A percentile compares a stretch with the other conserved stretches of the same genome.
These are phyloP conservation scores for Rossbeevera mucosa DNA, from an alignment of 768 basidiomycete species.

Conservation along the genomic window DNA sequence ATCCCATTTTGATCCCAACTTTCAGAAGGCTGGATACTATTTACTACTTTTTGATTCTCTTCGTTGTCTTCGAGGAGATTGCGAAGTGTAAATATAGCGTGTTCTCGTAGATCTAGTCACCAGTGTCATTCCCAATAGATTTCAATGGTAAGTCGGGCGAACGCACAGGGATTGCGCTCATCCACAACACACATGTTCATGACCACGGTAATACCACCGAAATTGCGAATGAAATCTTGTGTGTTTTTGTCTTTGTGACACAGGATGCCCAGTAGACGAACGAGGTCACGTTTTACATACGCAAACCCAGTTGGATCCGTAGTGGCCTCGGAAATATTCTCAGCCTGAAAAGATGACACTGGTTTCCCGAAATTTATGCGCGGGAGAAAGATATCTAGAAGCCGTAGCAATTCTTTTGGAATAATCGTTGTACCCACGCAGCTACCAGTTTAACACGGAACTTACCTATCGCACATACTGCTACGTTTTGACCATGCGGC, in stretches of 20 bases:
- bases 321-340: conserved; percentile 21
- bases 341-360: conserved; percentile 27
- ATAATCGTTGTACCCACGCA: conserved; percentile 1
- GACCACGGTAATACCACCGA: conserved; percentile 73
- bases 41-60: conserved; percentile 78
- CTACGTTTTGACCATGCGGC: conserved; percentile 39
- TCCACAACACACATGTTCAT: conserved; percentile 89
- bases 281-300: conserved; percentile 84
- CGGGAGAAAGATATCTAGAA: conserved; percentile 80
- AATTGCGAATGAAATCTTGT: conserved; percentile 69
- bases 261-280: conserved; percentile 80
- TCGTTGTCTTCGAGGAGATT: conserved; percentile 72
- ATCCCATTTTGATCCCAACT: conserved; percentile 57
- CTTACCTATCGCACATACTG: conserved; percentile 59
- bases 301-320: conserved; percentile 58
- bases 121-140: conserved; percentile 3
- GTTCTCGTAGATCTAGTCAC: conserved; percentile 71
- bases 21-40: conserved; percentile 60
- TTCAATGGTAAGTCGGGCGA: background rate
- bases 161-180: conserved; percentile 89
- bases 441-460: background rate
- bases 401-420: conserved; percentile 68
- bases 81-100: conserved; percentile 80
- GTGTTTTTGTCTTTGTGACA: conserved; percentile 58
- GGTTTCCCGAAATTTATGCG: conserved; percentile 77